Conservation (phyloP, 2,329 filamentous ascomycete genomes). For the Sclerotinia sclerotiorum region DNA sequence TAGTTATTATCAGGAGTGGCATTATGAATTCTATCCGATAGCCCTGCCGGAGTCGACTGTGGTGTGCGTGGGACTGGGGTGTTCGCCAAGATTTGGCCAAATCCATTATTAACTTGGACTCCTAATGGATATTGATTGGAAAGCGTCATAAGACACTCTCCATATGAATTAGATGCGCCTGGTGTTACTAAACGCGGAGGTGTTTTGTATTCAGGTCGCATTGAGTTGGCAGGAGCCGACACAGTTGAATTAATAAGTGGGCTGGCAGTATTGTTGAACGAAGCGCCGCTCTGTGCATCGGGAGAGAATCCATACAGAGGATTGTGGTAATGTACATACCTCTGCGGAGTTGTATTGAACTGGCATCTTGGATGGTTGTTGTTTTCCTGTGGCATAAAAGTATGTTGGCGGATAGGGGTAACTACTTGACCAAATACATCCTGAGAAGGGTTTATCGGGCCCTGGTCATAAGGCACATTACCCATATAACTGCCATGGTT, state of each 20-base stretch:
- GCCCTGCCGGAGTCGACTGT: background rate
- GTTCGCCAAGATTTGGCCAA: background rate
- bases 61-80: too few relatives aligned
- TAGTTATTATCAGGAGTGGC: background rate
- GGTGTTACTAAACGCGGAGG: background rate
- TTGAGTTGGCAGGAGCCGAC: too few relatives aligned
- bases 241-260: background rate
- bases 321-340: background rate
- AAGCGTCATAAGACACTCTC: accelerated
- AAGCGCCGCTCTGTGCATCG: accelerated
- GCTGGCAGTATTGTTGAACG: background rate
- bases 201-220: background rate
- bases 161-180: accelerated
- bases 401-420: background rate
- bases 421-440: background rate
- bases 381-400: background rate
- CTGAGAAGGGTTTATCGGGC: background rate
- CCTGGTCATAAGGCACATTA: background rate
- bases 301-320: accelerated
- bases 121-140: background rate
- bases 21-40: background rate
- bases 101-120: accelerated
- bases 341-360: background rate
- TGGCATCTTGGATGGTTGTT: too few relatives aligned
- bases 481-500: background rate